Evolutionary conservation across 768 basidiomycete species (phyloP).

Genomic region (Rhodotorula sphaerocarpa): DNA sequence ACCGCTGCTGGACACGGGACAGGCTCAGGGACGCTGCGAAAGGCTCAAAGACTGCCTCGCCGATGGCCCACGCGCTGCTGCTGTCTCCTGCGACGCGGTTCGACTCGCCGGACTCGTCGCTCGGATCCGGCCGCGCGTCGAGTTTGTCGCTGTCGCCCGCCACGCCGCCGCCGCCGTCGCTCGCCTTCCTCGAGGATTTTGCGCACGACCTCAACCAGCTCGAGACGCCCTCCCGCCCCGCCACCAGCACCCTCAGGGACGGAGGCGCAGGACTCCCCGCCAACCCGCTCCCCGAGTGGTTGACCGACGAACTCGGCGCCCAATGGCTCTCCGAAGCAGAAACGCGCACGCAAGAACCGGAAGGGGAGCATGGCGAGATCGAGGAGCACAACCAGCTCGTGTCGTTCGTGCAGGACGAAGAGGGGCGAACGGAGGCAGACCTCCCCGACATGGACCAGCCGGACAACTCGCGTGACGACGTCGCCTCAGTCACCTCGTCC

Average conservation of each 20-base stretch:
- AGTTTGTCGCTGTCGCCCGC: background rate
- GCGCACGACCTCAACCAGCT: too few species aligned
- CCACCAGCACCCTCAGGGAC: background rate
- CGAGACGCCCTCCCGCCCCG: slow-evolving; percentile 1
- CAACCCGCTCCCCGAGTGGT: background rate
- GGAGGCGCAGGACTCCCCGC: background rate
- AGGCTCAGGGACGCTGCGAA: too few species aligned
- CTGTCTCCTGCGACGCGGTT: slow-evolving; percentile 15
- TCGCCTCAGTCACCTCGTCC: background rate
- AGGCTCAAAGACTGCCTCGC: too few species aligned
- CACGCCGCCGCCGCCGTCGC: slow-evolving; percentile 1
- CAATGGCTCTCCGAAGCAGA: slow-evolving; percentile 3
- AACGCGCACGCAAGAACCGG: too few species aligned
- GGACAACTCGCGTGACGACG: background rate
- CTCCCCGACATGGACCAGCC: background rate
- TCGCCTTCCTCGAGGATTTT: background rate
- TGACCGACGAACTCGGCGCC: slow-evolving; percentile 8
- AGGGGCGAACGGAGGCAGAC: background rate
- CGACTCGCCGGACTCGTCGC: slow-evolving; percentile 15
- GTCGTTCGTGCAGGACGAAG: background rate
- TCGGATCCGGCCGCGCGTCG: slow-evolving; percentile 2
- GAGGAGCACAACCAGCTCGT: background rate
- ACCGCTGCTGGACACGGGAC: too few species aligned
- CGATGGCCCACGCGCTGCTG: slow-evolving; percentile 11
- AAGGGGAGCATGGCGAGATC: too few species aligned